These are phyloP conservation scores for Tremella yokohamensis DNA, from an alignment of 768 basidiomycete genomes.

Conservation along the genomic window DNA sequence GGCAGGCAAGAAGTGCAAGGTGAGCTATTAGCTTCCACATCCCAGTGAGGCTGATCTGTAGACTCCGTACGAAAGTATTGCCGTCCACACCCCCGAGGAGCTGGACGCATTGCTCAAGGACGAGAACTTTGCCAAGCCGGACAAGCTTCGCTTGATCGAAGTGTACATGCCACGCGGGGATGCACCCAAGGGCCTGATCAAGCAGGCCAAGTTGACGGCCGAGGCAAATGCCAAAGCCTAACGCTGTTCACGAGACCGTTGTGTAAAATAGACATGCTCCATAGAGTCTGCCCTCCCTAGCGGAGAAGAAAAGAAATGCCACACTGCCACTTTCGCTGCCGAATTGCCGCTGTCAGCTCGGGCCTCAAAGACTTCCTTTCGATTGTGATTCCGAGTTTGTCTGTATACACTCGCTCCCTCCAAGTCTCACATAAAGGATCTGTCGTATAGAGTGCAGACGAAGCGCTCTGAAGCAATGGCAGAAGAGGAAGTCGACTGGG, in stretches of 20 bases:
- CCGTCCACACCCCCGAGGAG: constrained; percentile 64
- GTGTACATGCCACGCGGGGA: constrained; percentile 51
- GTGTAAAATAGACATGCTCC: too few species aligned
- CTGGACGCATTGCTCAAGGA: constrained; percentile 66
- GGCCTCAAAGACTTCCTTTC: too few species aligned
- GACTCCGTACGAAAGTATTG: constrained; percentile 58
- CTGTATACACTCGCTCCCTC: too few species aligned
- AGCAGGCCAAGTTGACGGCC: constrained; percentile 51
- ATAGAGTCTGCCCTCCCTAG: too few species aligned
- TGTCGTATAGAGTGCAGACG: too few species aligned
- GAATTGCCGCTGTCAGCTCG: too few species aligned
- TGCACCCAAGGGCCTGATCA: constrained; percentile 46
- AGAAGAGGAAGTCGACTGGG: constrained; percentile 25
- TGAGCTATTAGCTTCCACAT: constrained; percentile 13
- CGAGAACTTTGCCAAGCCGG: constrained; percentile 60
- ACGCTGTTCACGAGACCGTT: not conserved
- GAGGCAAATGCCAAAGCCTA: constrained; percentile 39
- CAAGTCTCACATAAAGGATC: too few species aligned
- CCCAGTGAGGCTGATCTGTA: constrained; percentile 23
- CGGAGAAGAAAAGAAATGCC: not conserved
- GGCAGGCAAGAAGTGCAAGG: constrained; percentile 44
- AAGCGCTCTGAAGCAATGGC: constrained; percentile 18
- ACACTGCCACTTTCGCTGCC: not conserved
- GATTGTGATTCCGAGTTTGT: too few species aligned
- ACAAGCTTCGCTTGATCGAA: constrained; percentile 55